Evolutionary conservation across 2,329 filamentous ascomycete species (phyloP).

Genomic region (Cladorrhinum sp.): DNA sequence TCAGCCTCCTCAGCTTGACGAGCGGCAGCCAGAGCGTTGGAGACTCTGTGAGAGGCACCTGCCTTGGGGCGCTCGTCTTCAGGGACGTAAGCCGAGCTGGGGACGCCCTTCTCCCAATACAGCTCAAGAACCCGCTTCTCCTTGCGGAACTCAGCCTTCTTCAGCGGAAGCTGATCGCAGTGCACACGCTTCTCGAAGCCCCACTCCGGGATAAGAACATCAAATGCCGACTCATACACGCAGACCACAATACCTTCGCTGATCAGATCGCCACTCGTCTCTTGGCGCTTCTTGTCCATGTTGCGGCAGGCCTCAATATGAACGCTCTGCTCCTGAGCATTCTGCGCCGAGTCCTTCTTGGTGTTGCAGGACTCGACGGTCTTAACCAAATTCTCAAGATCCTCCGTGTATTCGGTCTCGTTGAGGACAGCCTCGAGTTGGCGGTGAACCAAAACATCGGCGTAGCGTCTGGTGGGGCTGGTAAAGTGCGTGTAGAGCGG

Average conservation of each 20-base stretch:
- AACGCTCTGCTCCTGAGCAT: slow-evolving; percentile 96
- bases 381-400: slow-evolving; percentile 84
- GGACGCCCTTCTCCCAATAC: slow-evolving; percentile 99
- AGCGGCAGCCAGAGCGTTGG: slow-evolving; percentile 71
- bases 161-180: slow-evolving; percentile 93
- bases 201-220: slow-evolving; percentile 96
- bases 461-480: slow-evolving; percentile 89
- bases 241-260: slow-evolving; percentile 94
- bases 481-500: slow-evolving; percentile 97
- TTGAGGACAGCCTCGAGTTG: slow-evolving; percentile 87
- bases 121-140: slow-evolving; percentile 90
- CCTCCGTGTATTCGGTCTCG: slow-evolving; percentile 81
- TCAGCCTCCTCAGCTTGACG: slow-evolving; percentile 80
- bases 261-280: slow-evolving; percentile 85
- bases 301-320: slow-evolving; percentile 95
- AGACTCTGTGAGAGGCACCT: slow-evolving; percentile 67
- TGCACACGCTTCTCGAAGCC: slow-evolving; percentile 99
- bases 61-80: slow-evolving; percentile 95
- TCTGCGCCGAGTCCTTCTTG: slow-evolving; percentile 98
- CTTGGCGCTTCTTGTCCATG: slow-evolving; percentile 89
- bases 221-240: slow-evolving; percentile 97
- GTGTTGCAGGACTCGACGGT: slow-evolving; percentile 95
- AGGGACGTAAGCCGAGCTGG: slow-evolving; percentile 91
- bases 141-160: slow-evolving; percentile 99
- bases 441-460: slow-evolving; percentile 91